Conservation (phyloP, 1,284 basidiomycete species). For the Termitomyces sp. region DNA sequence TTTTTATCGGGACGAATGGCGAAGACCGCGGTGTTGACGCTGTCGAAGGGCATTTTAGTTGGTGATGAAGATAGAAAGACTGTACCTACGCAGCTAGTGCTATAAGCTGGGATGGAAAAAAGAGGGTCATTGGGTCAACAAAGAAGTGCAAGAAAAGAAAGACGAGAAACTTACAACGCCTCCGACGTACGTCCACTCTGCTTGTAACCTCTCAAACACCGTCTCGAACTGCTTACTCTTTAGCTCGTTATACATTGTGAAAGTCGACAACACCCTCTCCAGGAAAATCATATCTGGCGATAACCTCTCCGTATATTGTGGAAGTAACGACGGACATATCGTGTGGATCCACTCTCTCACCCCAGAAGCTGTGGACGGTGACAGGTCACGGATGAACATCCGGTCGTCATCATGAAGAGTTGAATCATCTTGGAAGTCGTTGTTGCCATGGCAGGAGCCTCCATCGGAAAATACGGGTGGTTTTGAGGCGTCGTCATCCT, state of each 20-base stretch:
- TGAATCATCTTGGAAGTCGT: constrained; percentile 4
- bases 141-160: background rate
- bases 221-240: constrained; percentile 47
- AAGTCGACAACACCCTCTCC: constrained; percentile 41
- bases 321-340: constrained; percentile 26
- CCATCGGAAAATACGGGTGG: constrained; percentile 18
- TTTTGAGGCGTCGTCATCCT: constrained; percentile 9
- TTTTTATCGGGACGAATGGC: constrained; percentile 50
- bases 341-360: constrained; percentile 1
- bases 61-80: background rate
- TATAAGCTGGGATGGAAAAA: constrained; percentile 33
- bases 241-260: constrained; percentile 54
- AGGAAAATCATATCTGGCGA: constrained; percentile 28
- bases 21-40: constrained; percentile 53
- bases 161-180: constrained; percentile 31
- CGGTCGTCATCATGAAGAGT: background rate
- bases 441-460: constrained; percentile 7
- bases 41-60: constrained; percentile 16
- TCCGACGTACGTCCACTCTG: constrained; percentile 51
- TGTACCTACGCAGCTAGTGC: constrained; percentile 45
- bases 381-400: background rate
- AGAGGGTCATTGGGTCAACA: background rate
- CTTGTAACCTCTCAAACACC: constrained; percentile 37
- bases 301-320: constrained; percentile 38
- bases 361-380: background rate